These are phyloP conservation scores for Gossypium gossypioides DNA, from an alignment of 441 rosid species.

Conservation along the genomic window DNA sequence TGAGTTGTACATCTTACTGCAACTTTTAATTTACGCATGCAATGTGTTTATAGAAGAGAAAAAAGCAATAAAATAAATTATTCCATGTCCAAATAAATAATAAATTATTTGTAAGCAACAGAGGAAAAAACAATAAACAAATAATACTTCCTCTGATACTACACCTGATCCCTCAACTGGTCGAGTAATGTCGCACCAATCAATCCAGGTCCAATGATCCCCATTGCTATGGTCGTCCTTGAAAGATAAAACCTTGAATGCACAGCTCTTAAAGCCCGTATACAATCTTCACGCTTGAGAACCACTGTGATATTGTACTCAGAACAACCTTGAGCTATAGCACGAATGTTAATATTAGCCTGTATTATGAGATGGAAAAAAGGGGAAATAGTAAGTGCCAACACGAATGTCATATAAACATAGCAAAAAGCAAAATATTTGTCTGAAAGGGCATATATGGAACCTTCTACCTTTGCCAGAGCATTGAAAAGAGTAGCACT, in stretches of 20 bases:
- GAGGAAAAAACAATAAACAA: not conserved
- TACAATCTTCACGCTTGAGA: conserved; percentile 70
- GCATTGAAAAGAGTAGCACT: conserved; percentile 89
- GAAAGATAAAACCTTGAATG: conserved; percentile 89
- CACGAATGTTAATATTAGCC: conserved; percentile 85
- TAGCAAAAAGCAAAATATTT: not conserved
- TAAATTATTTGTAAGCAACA: not conserved
- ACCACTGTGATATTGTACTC: conserved; percentile 84
- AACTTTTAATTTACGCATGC: not conserved
- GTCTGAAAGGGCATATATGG: not conserved
- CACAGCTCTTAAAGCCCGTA: conserved; percentile 81
- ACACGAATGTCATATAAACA: conserved; percentile 10
- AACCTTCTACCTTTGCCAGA: conserved; percentile 57
- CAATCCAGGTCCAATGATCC: conserved; percentile 86
- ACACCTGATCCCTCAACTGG: conserved; percentile 86
- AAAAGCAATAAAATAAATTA: not conserved
- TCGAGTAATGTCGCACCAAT: conserved; percentile 80
- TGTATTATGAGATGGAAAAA: conserved; percentile 23
- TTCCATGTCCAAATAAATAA: not conserved
- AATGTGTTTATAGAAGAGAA: not conserved
- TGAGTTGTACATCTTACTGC: not conserved
- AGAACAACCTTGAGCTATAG: conserved; percentile 94
- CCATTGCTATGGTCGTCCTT: conserved; percentile 82
- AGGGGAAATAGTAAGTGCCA: not conserved
- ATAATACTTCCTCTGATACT: not conserved